Percentiles rank a stretch among this genome's conserved stretches.
These are phyloP conservation scores for Dorcoceras hygrometricum DNA, from an alignment of 257 asterid genomes.

Conservation along the genomic window DNA sequence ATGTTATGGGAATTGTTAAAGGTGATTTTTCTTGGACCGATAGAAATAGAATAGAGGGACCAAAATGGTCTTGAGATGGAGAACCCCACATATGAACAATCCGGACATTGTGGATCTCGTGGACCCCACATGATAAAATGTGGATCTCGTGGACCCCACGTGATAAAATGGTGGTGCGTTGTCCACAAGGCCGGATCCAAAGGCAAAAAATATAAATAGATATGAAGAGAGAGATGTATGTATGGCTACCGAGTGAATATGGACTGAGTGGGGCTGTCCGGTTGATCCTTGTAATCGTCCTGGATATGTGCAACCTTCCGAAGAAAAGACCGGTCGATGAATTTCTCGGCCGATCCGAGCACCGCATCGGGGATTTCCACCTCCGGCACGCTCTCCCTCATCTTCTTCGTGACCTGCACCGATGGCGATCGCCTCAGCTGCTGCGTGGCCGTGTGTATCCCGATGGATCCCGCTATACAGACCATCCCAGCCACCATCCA, in stretches of 20 bases:
- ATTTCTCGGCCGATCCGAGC: constrained; percentile 27
- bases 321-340: constrained; percentile 39
- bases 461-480: constrained; percentile 31
- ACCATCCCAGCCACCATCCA: constrained; percentile 30
- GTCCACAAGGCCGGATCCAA: no score
- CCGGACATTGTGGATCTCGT: no score
- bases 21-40: no score
- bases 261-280: neutral
- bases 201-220: neutral
- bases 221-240: no score
- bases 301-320: constrained; percentile 46
- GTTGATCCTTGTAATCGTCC: constrained; percentile 23
- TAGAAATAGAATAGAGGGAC: neutral
- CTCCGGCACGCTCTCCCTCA: constrained; percentile 40
- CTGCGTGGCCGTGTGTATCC: constrained; percentile 37
- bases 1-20: no score
- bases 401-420: constrained; percentile 44
- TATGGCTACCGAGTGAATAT: constrained; percentile 25
- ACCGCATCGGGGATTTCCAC: constrained; percentile 36
- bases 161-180: no score
- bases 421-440: constrained; percentile 44
- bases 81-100: no score
- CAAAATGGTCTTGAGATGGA: no score
- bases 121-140: no score
- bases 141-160: no score